Percentiles rank a stretch among this genome's conserved stretches.
phyloP scores from a whole-genome alignment of 2,329 filamentous ascomycete species.

The Calcarisporium arbuscula region DNA sequence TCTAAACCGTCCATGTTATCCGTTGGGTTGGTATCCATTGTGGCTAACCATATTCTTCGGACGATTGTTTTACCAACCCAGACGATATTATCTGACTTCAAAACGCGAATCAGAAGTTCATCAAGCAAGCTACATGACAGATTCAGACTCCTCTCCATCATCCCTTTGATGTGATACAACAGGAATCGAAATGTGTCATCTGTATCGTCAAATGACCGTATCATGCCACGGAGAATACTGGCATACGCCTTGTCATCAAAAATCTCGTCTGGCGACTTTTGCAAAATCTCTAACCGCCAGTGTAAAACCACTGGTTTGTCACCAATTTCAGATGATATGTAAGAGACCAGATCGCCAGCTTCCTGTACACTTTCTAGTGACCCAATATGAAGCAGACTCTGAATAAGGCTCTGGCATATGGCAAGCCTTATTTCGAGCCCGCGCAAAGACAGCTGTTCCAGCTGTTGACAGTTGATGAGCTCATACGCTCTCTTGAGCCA shows the following conservation, averaged over 20 bases:
- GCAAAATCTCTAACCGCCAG: conserved; percentile 62
- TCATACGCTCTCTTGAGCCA: conserved; percentile 70
- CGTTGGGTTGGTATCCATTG: conserved; percentile 33
- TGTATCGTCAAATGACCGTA: conserved; percentile 52
- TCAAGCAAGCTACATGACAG: conserved; percentile 50
- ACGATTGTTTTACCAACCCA: conserved; percentile 68
- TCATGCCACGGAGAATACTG: conserved; percentile 53
- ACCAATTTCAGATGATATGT: conserved; percentile 57
- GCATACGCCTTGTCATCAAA: conserved; percentile 45
- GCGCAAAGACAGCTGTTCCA: conserved; percentile 51
- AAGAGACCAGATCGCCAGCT: conserved; percentile 50
- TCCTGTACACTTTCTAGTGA: conserved; percentile 38
- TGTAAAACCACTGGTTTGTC: conserved; percentile 60
- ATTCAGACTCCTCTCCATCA: conserved; percentile 48
- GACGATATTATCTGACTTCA: conserved; percentile 38
- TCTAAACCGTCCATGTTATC: conserved; percentile 13
- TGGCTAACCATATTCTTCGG: conserved; percentile 60
- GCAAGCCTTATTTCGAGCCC: conserved; percentile 59
- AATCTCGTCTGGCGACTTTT: conserved; percentile 35
- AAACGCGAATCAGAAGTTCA: conserved; percentile 54
- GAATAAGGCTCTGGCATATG: conserved; percentile 59
- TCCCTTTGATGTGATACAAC: conserved; percentile 59
- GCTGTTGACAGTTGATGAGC: conserved; percentile 47
- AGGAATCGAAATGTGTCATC: conserved; percentile 60
- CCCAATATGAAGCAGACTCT: conserved; percentile 43